Base-by-base conservation (phyloP, 2,329 filamentous ascomycete genomes). In the Sporothrix mexicana region DNA sequence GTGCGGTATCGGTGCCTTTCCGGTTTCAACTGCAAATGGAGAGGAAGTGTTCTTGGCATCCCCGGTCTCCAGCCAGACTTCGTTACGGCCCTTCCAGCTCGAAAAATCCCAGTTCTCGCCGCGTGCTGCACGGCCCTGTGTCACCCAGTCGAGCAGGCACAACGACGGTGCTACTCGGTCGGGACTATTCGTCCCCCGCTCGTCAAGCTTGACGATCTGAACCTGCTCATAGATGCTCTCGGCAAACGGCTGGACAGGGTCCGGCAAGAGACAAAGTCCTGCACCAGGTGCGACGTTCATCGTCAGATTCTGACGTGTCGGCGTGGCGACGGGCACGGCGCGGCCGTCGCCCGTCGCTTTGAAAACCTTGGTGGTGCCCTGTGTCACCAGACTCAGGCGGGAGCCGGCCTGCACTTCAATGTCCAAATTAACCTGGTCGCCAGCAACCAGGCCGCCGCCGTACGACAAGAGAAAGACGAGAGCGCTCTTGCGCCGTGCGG, bases 301-400 rank as follows among this genome's bases (percentile, higher is more conserved):
- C 13, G 82, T 80, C 73, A 92, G 80, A 0, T 79, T 83, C 80
- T 92, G 91, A 23, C 85, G 84, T 1, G 90, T 92, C 62, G 69
- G 55, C n/a, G 17, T 15, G 3, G 68, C 81, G 13, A 69, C 69
- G 1, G 59, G 72, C n/a, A 69, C 61, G 1, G 55, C 25, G 1
- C 69, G 61, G 20, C 72, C 72, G 20, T 45, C 55, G 49, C 68
- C 68, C 51, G 68, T 67, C 0, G 94, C 92, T 80, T 96, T 97
- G 87, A 97, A 98, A 77, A 99, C 90, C 83, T 98, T 99, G 74
- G 96, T 98, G 82, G 94, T 94, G 70, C 95, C 95, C 84, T 91
- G 89, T 0, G 89, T 91, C 74, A 88, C 88, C 49, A 91, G 82
- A 77, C 86, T 89, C 71, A 98, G 87, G 74, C 90, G 91, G 4